phyloP scores from a whole-genome alignment of 176 grass and related monocot species.

The Rhipidocladum racemiflorum region DNA sequence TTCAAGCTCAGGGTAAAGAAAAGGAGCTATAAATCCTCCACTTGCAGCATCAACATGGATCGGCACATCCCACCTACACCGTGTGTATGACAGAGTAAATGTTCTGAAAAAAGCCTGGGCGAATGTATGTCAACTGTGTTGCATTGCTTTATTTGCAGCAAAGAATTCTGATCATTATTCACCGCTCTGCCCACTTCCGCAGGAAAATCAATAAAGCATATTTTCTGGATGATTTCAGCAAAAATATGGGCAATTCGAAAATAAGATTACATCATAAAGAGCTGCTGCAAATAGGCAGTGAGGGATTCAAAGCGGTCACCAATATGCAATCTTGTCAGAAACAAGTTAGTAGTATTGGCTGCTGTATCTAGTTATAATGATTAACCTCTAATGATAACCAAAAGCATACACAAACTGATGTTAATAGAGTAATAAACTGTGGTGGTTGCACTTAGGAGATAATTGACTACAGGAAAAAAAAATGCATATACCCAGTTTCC shows the following conservation, averaged over 20 bases:
- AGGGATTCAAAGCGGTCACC: no score
- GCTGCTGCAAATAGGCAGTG: not conserved
- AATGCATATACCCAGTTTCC: slow-evolving; percentile 63
- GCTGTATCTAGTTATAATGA: not conserved
- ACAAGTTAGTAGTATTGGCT: not conserved
- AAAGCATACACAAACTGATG: not conserved
- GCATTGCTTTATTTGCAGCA: not conserved
- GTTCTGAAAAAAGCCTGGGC: no score
- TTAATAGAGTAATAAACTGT: not conserved
- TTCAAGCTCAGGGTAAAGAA: slow-evolving; percentile 59
- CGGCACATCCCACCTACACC: slow-evolving; percentile 61
- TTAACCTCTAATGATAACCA: not conserved
- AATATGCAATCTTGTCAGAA: not conserved
- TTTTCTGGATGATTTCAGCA: not conserved
- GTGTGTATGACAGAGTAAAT: not conserved
- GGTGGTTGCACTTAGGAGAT: not conserved
- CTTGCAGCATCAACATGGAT: slow-evolving; percentile 84
- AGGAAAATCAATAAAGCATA: not conserved
- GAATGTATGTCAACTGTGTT: not conserved
- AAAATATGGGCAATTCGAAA: not conserved
- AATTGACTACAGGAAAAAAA: not conserved
- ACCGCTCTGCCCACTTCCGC: not conserved
- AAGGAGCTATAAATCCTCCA: slow-evolving; percentile 80
- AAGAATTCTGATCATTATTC: not conserved
- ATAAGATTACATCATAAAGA: not conserved